Evolutionary conservation across 768 basidiomycete species (phyloP), one percentile per base, ranked within the genome.

Genomic region (Lactifluus echinatus): DNA sequence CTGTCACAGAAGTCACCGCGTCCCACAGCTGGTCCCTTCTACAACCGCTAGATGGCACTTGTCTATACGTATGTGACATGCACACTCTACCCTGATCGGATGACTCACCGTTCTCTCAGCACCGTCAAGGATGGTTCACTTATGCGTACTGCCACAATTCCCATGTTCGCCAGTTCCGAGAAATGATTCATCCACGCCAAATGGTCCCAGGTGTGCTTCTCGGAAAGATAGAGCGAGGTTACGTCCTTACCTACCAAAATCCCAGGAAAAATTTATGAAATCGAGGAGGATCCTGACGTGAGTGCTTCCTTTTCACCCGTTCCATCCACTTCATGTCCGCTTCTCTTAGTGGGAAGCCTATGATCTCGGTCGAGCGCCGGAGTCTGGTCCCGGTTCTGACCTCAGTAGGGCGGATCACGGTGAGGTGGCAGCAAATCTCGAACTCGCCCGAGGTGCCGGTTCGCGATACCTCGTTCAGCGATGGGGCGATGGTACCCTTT

Each of bases 101-200:
- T 45, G n/a, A 46, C 48, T 52, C 2, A 39, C 42, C 7, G 28
- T 5, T 26, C n/a, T 56, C 53, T 61, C 73, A 92, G 86, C 83
- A 86, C 68, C 82, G 82, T 64, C 89, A 92, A 75, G 83, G 85
- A 37, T 96, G 93, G 93, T 98, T 97, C 75, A 98, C 93, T 36
- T 98, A 98, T 73, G 85, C 91, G 48, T 96, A 89, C 71, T 93
- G 95, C 74, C 93, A 99, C 74, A 89, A 93, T 70, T 80, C 83
- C 50, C 85, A 96, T 72, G 92, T 98, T 60, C 85, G 94, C 56
- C 96, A 99, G 72, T 99, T 98, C 77, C 88, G 88, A 71, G 93
- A 93, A 70, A 74, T 87, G 57, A 68, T 75, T 63, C 83, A 81
- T 67, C 70, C 80, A 53, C 84, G 84, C 62, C 75, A 81, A 49